Evolutionary conservation across 495 filamentous ascomycete genomes (phyloP), one percentile per base, ranked within the genome.

Genomic region (Penicillium silybi): DNA sequence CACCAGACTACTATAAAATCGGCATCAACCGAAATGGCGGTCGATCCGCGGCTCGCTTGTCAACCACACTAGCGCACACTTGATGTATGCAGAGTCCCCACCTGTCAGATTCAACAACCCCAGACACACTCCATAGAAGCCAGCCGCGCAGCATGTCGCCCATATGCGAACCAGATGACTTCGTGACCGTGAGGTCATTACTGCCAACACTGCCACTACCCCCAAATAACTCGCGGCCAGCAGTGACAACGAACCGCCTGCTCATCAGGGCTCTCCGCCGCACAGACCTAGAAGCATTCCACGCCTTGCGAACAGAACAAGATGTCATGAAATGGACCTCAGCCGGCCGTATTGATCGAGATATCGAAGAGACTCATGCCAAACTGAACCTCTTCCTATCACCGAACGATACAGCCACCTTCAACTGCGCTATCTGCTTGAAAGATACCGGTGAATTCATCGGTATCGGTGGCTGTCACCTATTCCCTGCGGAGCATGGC

Each of bases 271-370:
- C 29, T 13, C 29, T 32, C 11, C 29, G 13, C 11, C 9, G 0
- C 11, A 32, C 29, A 32, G 29, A 32, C 29, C 29, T 32, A 10
- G 29, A 32, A 32, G 29, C 29, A 32, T 32, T 78, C 18, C 62
- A 73, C 41, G 43, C 41, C 11, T 48, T 81, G 5, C 76, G 77
- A 17, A 70, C 57, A 19, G 73, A 80, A 58, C 68, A 72, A 4
- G 76, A 80, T 58, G 74, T 80, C 34, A 80, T 81, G 77, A 51
- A 44, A 18, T 78, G 66, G 65, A 75, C 75, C 4, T 18, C n/a
- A 0, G 13, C 41, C n/a, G 72, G 71, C 6, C 44, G 43, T 13
- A 56, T 65, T 9, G 78, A 80, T 48, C 25, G 47, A 7, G 54
- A 63, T 26, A 43, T 74, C 2, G 64, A 60, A 13, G 64, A 64